Evolutionary conservation across 139 green algal species (phyloP), one percentile per base, ranked within the genome.

Genomic region (Micromonas pusilla): DNA sequence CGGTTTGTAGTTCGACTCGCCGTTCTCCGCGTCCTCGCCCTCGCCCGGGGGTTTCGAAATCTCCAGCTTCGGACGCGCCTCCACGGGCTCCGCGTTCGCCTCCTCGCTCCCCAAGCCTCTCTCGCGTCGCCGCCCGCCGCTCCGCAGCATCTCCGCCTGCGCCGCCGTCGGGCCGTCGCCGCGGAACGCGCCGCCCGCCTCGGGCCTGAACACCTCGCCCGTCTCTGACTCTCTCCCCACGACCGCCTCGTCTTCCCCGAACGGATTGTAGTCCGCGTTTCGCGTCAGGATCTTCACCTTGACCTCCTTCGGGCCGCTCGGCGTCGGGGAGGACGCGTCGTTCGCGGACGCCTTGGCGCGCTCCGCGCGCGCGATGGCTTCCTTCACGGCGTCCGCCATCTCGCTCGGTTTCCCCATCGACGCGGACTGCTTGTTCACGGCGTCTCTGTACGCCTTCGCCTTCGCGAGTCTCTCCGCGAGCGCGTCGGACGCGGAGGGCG

Each of bases 211-310:
- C 9, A 57, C 45, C 45, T 9, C 16, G 9, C 16, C 9, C 9
- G 25, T 26, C 9, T 36, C 37, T n/a, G n/a, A n/a, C 37, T 75
- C 68, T 3, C 37, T 37, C 0, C 68, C 68, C 1, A 75, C 68
- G 26, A 39, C 13, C 19, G 19, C 16, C 37, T 75, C 68, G 37
- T 75, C 68, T 5, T 75, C 68, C 19, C 62, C 68, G 37, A 75
- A 75, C 68, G 68, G 68, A 62, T 75, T 63, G 9, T 75, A 75
- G 34, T 38, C 33, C 37, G 3, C 13, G 53, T 75, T 36, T 16
- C 32, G 28, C 37, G 68, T 63, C n/a, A 75, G 6, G 37, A 75
- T 75, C n/a, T 63, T n/a, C 23, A 75, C 68, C 21, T 32, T 33
- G 21, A 75, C 68, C 3, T 32, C 2, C 31, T 70, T n/a, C n/a